These are phyloP conservation scores for Chlorella ohadii DNA, from an alignment of 139 green algal species.

Conservation along the genomic window DNA sequence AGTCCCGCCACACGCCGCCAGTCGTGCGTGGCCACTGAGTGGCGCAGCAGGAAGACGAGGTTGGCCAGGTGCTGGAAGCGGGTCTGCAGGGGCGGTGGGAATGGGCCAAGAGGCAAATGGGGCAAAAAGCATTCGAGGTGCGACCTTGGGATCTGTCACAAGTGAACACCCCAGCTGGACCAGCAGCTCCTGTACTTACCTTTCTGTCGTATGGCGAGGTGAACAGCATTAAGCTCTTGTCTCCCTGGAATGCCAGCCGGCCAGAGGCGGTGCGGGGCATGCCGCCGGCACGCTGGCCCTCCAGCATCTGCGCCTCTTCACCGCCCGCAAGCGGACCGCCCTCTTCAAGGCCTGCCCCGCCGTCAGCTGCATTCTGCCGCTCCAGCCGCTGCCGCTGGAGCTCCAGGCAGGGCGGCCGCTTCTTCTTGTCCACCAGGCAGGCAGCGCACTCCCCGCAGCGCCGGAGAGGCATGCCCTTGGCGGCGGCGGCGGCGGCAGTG, in stretches of 20 bases:
- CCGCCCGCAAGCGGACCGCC: neutral
- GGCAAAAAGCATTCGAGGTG: too few relatives aligned
- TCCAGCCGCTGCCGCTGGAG: neutral
- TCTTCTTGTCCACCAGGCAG: neutral
- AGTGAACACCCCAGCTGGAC: too few relatives aligned
- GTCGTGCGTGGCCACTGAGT: neutral
- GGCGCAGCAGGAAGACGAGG: slow-evolving; percentile 22
- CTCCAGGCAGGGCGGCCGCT: neutral
- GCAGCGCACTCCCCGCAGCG: neutral
- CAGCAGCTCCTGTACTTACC: neutral
- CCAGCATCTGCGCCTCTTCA: neutral
- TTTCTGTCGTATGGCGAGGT: neutral
- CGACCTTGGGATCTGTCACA: too few relatives aligned
- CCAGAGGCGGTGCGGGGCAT: too few relatives aligned
- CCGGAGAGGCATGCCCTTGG: neutral
- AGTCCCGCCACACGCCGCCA: neutral
- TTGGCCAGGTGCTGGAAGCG: slow-evolving; percentile 8
- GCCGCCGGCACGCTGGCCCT: too few relatives aligned
- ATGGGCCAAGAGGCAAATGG: neutral
- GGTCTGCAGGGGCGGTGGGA: neutral
- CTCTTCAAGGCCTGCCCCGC: neutral
- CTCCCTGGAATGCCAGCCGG: too few relatives aligned
- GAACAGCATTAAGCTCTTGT: too few relatives aligned
- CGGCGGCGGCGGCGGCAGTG: neutral
- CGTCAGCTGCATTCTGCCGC: neutral